Conservation (phyloP, 1,284 basidiomycete genomes). For the Apiotrichum montevideense region DNA sequence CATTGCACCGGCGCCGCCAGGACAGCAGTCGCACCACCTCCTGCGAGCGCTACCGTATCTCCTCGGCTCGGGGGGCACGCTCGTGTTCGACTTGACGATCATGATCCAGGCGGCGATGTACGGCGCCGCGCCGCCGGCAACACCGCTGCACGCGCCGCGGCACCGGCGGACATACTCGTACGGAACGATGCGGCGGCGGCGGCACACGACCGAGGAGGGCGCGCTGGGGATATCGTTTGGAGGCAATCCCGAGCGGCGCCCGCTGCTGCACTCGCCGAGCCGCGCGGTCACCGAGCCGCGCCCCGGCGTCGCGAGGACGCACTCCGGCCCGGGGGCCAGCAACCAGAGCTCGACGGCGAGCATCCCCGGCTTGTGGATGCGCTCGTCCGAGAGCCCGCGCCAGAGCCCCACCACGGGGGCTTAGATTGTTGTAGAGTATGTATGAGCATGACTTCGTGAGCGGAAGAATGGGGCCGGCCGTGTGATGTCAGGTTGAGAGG, state of each 20-base stretch:
- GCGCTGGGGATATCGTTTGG: not conserved
- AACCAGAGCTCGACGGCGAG: not conserved
- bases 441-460: too few species aligned
- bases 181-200: conserved; percentile 1
- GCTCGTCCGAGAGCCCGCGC: not conserved
- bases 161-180: conserved; percentile 11
- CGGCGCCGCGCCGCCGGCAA: conserved; percentile 40
- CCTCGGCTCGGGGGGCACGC: conserved; percentile 77
- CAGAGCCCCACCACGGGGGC: not conserved
- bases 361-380: not conserved
- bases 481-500: too few species aligned
- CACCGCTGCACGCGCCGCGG: conserved; percentile 10
- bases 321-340: not conserved
- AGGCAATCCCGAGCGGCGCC: not conserved
- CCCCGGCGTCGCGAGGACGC: not conserved
- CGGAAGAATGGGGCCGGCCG: too few species aligned
- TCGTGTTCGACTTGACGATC: conserved; percentile 84
- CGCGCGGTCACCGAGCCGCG: not conserved
- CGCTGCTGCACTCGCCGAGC: not conserved
- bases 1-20: conserved; percentile 32
- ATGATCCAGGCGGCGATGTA: conserved; percentile 59
- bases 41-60: conserved; percentile 56
- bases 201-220: not conserved
- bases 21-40: conserved; percentile 35
- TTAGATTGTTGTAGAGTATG: too few species aligned